Conservation (phyloP, 1,284 basidiomycete genomes). For the Heterobasidion occidentale region DNA sequence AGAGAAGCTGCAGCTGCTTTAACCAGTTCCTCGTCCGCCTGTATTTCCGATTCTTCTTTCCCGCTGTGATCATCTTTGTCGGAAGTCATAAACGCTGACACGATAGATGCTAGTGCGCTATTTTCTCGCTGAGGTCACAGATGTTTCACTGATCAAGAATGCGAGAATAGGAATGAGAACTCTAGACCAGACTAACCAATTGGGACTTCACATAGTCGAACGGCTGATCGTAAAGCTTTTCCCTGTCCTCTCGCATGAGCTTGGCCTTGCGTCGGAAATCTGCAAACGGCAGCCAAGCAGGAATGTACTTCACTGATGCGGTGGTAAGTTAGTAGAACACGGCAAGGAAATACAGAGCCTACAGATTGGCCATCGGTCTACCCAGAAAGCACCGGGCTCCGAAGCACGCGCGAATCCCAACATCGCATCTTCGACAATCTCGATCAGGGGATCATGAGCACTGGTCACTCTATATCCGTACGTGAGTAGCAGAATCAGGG, state of each 20-base stretch:
- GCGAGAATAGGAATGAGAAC: background rate
- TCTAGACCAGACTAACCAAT: conserved; percentile 16
- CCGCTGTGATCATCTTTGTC: conserved; percentile 16
- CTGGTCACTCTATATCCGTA: conserved; percentile 29
- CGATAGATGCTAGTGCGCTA: conserved; percentile 17
- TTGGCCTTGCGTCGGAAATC: conserved; percentile 23
- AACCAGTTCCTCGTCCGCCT: conserved; percentile 24
- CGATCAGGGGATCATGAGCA: conserved; percentile 25
- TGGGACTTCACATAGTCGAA: conserved; percentile 23
- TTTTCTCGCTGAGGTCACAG: conserved; percentile 6
- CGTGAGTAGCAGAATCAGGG: conserved; percentile 27
- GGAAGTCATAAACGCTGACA: conserved; percentile 16
- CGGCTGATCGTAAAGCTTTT: conserved; percentile 24
- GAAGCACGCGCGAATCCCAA: conserved; percentile 29
- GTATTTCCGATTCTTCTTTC: background rate
- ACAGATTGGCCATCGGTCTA: background rate
- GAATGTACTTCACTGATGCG: conserved; percentile 23
- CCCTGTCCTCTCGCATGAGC: conserved; percentile 21
- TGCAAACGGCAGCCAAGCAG: conserved; percentile 28
- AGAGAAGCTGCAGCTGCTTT: conserved; percentile 31
- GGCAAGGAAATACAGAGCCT: background rate
- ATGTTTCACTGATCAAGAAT: background rate
- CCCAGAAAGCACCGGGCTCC: conserved; percentile 28
- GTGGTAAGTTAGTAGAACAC: background rate
- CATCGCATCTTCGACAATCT: conserved; percentile 34